Base-by-base conservation (phyloP, 306 rosid species). In the Lathyrus sativus region DNA sequence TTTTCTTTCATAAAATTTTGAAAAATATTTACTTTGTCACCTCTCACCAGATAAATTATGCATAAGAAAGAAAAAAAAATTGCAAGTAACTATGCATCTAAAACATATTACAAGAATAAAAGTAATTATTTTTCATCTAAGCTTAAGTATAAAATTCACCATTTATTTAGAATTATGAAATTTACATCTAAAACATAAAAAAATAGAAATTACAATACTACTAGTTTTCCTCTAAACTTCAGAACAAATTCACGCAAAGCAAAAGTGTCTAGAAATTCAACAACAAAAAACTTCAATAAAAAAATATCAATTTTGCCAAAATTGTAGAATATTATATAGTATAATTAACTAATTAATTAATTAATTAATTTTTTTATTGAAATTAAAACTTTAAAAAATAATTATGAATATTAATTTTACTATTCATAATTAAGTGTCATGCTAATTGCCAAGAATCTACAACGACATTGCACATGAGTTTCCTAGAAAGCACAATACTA, bases 401-500 rank as follows among this genome's bases (percentile, higher is more conserved):
- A 24, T 24, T 24, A 24, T 24, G 26, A 24, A 24, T 24, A 24
- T 22, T n/a, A n/a, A n/a, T n/a, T n/a, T n/a, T n/a, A n/a, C n/a
- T n/a, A n/a, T n/a, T n/a, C n/a, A n/a, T n/a, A n/a, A 42, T 45
- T 45, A 26, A 26, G 29, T 3, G 4, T 26, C 4, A 26, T 26
- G 29, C 4, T 28, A 65, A 45, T 4, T 4, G 44, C 29, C 28
- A 41, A 67, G 51, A 72, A 33, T 37, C 71, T 13, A 68, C 44
- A 37, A 45, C 28, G 7, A 37, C 46, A 37, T 6, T 9, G 9
- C 46, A 11, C 15, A 12, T 2, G 53, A 73, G 76, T 76, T 80
- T 80, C 85, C 56, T 1, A 39, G 73, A 72, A 76, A 68, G 44
- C 41, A 67, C 76, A 55, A 53, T 33, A 31, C 39, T 35, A 60